A percentile compares a stretch with the other conserved stretches of the same genome.
These are phyloP conservation scores for Saccharomyces eubayanus DNA, from an alignment of 805 yeast genomes.

Conservation along the genomic window DNA sequence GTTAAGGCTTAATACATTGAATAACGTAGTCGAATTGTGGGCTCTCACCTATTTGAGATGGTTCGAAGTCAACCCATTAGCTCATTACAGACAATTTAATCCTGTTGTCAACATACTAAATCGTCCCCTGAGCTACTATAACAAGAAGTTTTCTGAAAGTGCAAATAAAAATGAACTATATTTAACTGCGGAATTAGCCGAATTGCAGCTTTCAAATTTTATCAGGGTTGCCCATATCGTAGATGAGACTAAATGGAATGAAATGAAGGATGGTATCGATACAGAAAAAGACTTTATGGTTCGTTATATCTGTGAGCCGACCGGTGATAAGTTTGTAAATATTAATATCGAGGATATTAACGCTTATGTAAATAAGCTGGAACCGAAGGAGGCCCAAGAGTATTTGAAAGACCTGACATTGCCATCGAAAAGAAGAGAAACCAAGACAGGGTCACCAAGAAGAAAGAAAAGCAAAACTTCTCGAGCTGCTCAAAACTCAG, in stretches of 20 bases:
- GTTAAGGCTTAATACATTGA: constrained; percentile 39
- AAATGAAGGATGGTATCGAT: neutral
- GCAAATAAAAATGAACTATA: constrained; percentile 39
- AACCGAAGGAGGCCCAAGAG: constrained; percentile 12
- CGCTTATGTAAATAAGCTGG: constrained; percentile 1
- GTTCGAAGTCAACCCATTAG: constrained; percentile 29
- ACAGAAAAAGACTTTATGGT: constrained; percentile 8
- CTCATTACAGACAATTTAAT: constrained; percentile 18
- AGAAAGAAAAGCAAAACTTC: neutral
- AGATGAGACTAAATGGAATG: constrained; percentile 27
- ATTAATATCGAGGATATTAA: constrained; percentile 9
- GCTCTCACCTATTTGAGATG: constrained; percentile 38
- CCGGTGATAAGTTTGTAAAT: constrained; percentile 8
- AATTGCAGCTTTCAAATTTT: constrained; percentile 35
- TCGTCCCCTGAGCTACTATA: constrained; percentile 6
- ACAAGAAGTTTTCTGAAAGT: constrained; percentile 11
- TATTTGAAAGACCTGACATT: constrained; percentile 12
- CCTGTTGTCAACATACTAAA: constrained; percentile 11
- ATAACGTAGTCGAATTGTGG: constrained; percentile 38
- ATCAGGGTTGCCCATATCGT: constrained; percentile 38
- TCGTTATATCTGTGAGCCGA: constrained; percentile 14
- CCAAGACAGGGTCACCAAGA: neutral
- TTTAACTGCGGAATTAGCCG: constrained; percentile 41
- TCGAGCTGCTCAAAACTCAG: neutral
- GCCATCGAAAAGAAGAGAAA: constrained; percentile 2